These are phyloP conservation scores for Entonaema liquescens DNA, from an alignment of 495 filamentous ascomycete genomes.

Conservation along the genomic window DNA sequence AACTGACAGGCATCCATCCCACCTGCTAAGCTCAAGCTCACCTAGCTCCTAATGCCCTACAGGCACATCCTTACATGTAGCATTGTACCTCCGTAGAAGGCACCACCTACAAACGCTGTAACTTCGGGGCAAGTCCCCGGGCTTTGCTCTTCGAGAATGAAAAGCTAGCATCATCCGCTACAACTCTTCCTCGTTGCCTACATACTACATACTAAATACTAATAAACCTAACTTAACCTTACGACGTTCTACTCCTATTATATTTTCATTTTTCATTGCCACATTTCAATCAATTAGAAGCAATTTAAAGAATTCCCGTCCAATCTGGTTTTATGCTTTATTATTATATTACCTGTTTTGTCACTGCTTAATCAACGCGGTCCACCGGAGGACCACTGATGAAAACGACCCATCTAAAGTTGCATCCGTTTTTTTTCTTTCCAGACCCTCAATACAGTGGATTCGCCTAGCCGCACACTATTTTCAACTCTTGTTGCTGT, in stretches of 20 bases:
- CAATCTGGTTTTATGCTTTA: neutral
- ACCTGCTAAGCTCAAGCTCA: conserved; percentile 14
- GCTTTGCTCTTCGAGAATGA: conserved; percentile 16
- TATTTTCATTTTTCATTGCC: neutral
- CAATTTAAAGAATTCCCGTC: neutral
- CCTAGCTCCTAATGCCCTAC: conserved; percentile 3
- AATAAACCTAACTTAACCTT: neutral
- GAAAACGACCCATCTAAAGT: conserved; percentile 23
- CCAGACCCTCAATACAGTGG: conserved; percentile 29
- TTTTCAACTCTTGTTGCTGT: conserved; percentile 27
- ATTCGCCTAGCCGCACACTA: conserved; percentile 27
- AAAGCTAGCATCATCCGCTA: conserved; percentile 14
- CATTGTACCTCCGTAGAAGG: conserved; percentile 6
- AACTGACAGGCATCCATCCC: conserved; percentile 28
- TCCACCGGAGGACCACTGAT: conserved; percentile 17
- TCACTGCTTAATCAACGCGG: conserved; percentile 9
- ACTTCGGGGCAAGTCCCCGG: neutral
- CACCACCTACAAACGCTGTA: conserved; percentile 6
- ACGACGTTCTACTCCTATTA: conserved; percentile 22
- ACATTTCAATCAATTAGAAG: neutral
- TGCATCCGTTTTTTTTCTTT: conserved; percentile 23
- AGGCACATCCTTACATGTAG: conserved; percentile 1
- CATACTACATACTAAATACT: neutral
- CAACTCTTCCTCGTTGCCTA: conserved; percentile 7
- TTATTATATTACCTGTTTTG: conserved; percentile 13